Percentiles rank a stretch among this genome's conserved stretches.
Evolutionary conservation across 2,329 filamentous ascomycete genomes (phyloP).

Genomic region (Pseudonectria foliicola): DNA sequence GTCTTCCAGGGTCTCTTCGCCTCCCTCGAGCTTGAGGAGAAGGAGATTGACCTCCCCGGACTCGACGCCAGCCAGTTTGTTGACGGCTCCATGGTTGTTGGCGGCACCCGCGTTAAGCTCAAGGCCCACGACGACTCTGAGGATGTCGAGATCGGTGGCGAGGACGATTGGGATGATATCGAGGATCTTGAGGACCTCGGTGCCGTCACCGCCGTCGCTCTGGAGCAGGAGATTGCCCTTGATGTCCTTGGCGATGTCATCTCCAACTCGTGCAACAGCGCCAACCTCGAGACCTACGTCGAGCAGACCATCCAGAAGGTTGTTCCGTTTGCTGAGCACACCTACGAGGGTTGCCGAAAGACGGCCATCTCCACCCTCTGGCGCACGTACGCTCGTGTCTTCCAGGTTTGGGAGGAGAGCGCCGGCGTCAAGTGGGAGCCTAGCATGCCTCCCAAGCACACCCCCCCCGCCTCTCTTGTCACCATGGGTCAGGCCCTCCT

Average conservation of each 20-base stretch:
- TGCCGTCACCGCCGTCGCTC: slow-evolving; percentile 78
- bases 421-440: slow-evolving; percentile 78
- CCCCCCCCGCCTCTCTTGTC: slow-evolving; percentile 70
- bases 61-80: slow-evolving; percentile 50
- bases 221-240: slow-evolving; percentile 95
- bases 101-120: slow-evolving; percentile 80
- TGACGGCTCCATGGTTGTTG: slow-evolving; percentile 69
- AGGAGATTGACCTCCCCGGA: slow-evolving; percentile 75
- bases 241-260: slow-evolving; percentile 93
- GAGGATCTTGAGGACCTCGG: slow-evolving; percentile 80
- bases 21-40: slow-evolving; percentile 80
- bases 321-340: slow-evolving; percentile 75
- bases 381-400: slow-evolving; percentile 88
- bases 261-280: slow-evolving; percentile 73
- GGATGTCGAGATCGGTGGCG: slow-evolving; percentile 49
- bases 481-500: slow-evolving; percentile 83
- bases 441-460: slow-evolving; percentile 74
- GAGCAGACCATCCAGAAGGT: slow-evolving; percentile 81
- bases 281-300: slow-evolving; percentile 69
- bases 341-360: slow-evolving; percentile 90
- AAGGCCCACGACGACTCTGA: slow-evolving; percentile 48
- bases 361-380: slow-evolving; percentile 85
- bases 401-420: slow-evolving; percentile 71
- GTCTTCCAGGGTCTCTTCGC: slow-evolving; percentile 76
- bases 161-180: slow-evolving; percentile 49